These are phyloP conservation scores for Castanopsis chinensis DNA, from an alignment of 306 rosid genomes.

Conservation along the genomic window DNA sequence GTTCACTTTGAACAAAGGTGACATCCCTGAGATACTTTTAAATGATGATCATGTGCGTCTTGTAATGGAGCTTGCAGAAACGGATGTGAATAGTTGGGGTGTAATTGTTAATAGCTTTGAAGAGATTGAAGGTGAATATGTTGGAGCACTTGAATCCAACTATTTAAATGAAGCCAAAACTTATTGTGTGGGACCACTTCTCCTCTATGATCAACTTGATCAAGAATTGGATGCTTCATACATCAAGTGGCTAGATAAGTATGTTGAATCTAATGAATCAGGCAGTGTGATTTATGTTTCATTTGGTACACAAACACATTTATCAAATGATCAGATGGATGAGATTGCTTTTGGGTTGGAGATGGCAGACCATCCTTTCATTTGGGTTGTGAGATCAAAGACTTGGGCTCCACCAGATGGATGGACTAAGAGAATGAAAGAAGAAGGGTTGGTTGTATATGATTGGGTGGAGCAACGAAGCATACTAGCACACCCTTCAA, in stretches of 20 bases:
- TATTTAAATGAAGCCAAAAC: not conserved
- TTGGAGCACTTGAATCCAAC: slow-evolving; percentile 11
- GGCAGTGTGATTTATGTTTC: slow-evolving; percentile 24
- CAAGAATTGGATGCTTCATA: not conserved
- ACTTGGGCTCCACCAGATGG: slow-evolving; percentile 22
- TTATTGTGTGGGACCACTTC: slow-evolving; percentile 29
- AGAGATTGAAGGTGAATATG: slow-evolving; percentile 13
- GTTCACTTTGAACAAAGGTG: slow-evolving; percentile 1
- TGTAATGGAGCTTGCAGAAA: not conserved
- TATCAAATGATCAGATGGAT: slow-evolving; percentile 12
- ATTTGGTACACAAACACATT: slow-evolving; percentile 16
- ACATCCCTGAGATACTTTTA: not conserved
- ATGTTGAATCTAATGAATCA: not conserved
- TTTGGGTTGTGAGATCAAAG: slow-evolving; percentile 23
- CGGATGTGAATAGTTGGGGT: slow-evolving; percentile 26
- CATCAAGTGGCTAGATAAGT: slow-evolving; percentile 18
- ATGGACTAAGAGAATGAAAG: not conserved
- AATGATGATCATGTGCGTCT: not conserved
- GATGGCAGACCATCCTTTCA: not conserved
- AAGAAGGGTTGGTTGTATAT: slow-evolving; percentile 15
- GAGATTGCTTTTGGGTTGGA: slow-evolving; percentile 33
- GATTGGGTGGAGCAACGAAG: slow-evolving; percentile 28
- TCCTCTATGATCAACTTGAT: not conserved
- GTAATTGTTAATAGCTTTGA: slow-evolving; percentile 24
- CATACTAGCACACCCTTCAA: slow-evolving; percentile 13